Percentiles rank a stretch among this genome's conserved stretches.
Evolutionary conservation across 2,329 filamentous ascomycete genomes (phyloP).

Genomic region (Aspergillus sclerotialis): DNA sequence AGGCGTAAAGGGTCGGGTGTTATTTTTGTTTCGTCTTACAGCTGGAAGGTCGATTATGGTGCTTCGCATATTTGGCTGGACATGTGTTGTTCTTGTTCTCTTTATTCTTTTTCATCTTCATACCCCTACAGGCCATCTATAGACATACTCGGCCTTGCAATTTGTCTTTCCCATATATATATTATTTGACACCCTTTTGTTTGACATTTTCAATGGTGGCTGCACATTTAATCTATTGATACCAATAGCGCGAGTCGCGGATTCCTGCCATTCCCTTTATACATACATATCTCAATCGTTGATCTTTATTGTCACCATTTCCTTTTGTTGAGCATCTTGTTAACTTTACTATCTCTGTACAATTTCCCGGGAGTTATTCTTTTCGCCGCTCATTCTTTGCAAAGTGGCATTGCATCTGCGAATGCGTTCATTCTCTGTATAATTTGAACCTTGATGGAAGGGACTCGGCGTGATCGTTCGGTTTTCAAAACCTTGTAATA

Average conservation of each 20-base stretch:
- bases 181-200: conserved; percentile 17
- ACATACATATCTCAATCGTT: conserved; percentile 12
- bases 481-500: conserved; percentile 26
- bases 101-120: conserved; percentile 24
- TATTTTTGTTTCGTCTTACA: conserved; percentile 10
- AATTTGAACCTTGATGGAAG: conserved; percentile 2
- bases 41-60: conserved; percentile 4
- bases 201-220: conserved; percentile 14
- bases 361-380: conserved; percentile 4
- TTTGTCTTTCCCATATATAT: conserved; percentile 18
- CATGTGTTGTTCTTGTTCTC: conserved; percentile 9
- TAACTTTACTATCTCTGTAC: conserved; percentile 11
- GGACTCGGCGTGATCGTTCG: conserved; percentile 13
- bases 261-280: conserved; percentile 17
- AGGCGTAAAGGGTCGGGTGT: conserved; percentile 26
- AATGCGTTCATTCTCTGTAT: too few species aligned
- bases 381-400: conserved; percentile 12
- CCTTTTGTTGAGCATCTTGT: conserved; percentile 1
- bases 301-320: conserved; percentile 15
- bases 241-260: conserved; percentile 27
- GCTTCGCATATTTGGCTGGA: conserved; percentile 2
- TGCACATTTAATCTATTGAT: conserved; percentile 14
- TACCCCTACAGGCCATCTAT: conserved; percentile 33
- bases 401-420: too few species aligned
- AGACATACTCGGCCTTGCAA: conserved; percentile 30